Evolutionary conservation across 1,284 basidiomycete species (phyloP), one percentile per base, ranked within the genome.

Genomic region (Cutaneotrichosporon arboriforme): DNA sequence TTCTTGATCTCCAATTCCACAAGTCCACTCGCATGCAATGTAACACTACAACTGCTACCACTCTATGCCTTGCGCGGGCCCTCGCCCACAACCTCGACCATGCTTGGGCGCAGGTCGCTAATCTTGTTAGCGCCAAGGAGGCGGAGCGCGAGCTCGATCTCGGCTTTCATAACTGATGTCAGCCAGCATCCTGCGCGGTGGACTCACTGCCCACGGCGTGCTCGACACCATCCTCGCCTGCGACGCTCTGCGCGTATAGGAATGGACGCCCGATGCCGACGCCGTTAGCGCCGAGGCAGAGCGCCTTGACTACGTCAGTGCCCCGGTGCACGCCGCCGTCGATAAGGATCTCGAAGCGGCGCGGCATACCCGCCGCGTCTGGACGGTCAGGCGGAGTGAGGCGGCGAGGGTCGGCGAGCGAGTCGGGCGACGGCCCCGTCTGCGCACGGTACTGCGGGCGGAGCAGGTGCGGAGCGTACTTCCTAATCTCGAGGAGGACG

Each of bases 221-320:
- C 36, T 83, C 78, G 13, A 91, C 89, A 1, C 92, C 92, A 12
- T 82, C 80, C 59, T 85, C 82, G 1, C 90, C 91, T 54, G 90
- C 93, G 4, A 88, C 88, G 81, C 87, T 87, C 76, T 93, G 89
- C 1, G 88, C 89, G 54, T 77, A 78, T 38, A 78, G 59, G 60
- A 78, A 76, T 4, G 77, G 77, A 43, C 77, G 50, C 13, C 77
- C 77, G 40, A 77, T 63, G 8, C 74, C 74, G 0, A 78, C 77
- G 5, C 70, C 78, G 20, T 72, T 75, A 1, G 78, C 78, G 13
- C 78, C 78, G 21, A 80, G 68, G 49, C 77, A 78, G 10, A 79
- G 60, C 10, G 78, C 77, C 56, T 78, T 79, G 55, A 78, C 64
- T 20, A 78, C 75, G 54, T 79, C 77, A 14, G 75, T 75, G 0